Evolutionary conservation across 805 yeast genomes (phyloP).

Genomic region (Zygoascus flipseniorum): DNA sequence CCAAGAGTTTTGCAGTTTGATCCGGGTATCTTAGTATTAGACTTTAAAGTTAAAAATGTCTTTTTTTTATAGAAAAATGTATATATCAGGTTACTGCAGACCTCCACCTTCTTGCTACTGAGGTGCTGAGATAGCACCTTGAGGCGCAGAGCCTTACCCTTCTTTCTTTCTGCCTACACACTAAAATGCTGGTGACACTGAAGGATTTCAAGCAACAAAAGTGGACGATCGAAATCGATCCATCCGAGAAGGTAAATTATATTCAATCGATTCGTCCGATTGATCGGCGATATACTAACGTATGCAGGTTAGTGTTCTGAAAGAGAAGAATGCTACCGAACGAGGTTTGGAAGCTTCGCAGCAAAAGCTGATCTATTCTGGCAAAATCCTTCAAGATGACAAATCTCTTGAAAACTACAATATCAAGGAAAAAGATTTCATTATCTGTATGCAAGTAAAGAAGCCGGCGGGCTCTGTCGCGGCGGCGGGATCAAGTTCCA

Average conservation of each 20-base stretch:
- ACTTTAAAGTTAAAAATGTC: too few relatives aligned
- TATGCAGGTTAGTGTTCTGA: slow-evolving; percentile 12
- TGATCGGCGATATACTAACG: not conserved
- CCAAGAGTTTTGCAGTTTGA: not conserved
- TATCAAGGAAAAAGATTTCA: slow-evolving; percentile 73
- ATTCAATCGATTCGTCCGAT: slow-evolving; percentile 20
- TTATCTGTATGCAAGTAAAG: slow-evolving; percentile 71
- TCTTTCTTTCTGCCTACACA: not conserved
- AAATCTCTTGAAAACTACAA: slow-evolving; percentile 64
- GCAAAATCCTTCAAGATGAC: slow-evolving; percentile 79
- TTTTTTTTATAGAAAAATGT: too few relatives aligned
- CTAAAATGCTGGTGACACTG: slow-evolving; percentile 63
- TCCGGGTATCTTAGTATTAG: not conserved
- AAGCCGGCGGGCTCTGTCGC: slow-evolving; percentile 36
- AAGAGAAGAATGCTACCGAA: slow-evolving; percentile 47
- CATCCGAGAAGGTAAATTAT: slow-evolving; percentile 48
- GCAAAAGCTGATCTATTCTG: slow-evolving; percentile 87
- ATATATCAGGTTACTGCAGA: too few relatives aligned
- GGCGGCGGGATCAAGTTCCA: slow-evolving; percentile 10
- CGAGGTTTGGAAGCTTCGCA: slow-evolving; percentile 64
- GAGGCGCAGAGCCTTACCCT: not conserved
- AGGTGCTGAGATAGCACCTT: not conserved
- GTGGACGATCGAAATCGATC: slow-evolving; percentile 70
- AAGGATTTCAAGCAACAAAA: slow-evolving; percentile 92
- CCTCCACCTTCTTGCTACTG: too few relatives aligned